These are phyloP conservation scores for Farysia itapuensis DNA, from an alignment of 1,284 basidiomycete genomes.

Conservation along the genomic window DNA sequence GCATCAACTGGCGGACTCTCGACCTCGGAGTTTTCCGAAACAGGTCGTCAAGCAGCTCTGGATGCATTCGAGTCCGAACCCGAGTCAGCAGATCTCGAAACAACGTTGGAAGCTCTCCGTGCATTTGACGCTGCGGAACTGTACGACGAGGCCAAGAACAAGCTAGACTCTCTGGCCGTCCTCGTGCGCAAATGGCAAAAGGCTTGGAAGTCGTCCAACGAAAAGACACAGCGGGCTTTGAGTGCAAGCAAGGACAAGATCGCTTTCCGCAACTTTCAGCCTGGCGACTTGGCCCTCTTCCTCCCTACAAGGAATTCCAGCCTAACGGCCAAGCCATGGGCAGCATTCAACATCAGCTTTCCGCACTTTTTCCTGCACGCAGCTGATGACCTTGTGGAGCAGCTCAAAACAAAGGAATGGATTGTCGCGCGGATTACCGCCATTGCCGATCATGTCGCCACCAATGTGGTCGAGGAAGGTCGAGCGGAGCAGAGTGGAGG, in stretches of 20 bases:
- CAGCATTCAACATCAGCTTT: conserved; percentile 69
- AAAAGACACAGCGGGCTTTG: conserved; percentile 69
- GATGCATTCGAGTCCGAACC: conserved; percentile 38
- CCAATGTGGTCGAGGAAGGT: conserved; percentile 8
- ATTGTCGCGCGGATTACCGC: conserved; percentile 87
- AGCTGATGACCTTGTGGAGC: conserved; percentile 71
- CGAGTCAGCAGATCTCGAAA: conserved; percentile 22
- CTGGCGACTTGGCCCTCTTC: conserved; percentile 82
- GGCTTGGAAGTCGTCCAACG: conserved; percentile 72
- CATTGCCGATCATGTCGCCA: conserved; percentile 75
- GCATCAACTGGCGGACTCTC: conserved; percentile 25
- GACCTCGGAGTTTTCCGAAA: conserved; percentile 29
- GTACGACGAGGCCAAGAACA: conserved; percentile 78
- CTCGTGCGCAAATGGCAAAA: conserved; percentile 95
- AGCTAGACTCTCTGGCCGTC: conserved; percentile 65
- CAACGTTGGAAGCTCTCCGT: conserved; percentile 65
- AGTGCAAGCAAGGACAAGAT: conserved; percentile 62
- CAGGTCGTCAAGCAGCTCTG: conserved; percentile 33
- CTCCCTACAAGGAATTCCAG: conserved; percentile 90
- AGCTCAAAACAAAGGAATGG: conserved; percentile 71
- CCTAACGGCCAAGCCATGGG: conserved; percentile 39
- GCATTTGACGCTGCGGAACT: conserved; percentile 72
- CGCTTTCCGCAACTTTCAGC: conserved; percentile 48
- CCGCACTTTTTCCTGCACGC: conserved; percentile 95
- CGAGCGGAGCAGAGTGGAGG: conserved; percentile 16